Conservation (phyloP, 1,284 basidiomycete genomes). For the Farysia itapuensis region DNA sequence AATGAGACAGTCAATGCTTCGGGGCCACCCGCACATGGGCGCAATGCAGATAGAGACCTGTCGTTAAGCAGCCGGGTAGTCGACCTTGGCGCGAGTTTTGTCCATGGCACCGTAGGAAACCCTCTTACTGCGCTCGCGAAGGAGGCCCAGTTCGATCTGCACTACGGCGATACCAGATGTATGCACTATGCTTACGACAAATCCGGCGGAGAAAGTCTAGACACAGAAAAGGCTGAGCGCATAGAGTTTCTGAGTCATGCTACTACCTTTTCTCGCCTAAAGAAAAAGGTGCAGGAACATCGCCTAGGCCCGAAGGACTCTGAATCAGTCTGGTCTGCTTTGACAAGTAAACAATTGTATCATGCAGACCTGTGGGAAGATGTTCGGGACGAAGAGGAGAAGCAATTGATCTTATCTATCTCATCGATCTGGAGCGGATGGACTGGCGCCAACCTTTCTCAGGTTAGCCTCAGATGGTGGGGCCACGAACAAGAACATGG, state of each 20-base stretch:
- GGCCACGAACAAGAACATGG: conserved; percentile 9
- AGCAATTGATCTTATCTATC: not conserved
- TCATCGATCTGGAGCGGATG: conserved; percentile 9
- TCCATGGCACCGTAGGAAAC: conserved; percentile 9
- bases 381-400: conserved; percentile 1
- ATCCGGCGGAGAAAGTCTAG: not conserved
- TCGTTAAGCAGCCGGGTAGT: not conserved
- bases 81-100: conserved; percentile 8
- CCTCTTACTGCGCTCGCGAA: conserved; percentile 1
- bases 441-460: conserved; percentile 6
- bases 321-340: conserved; percentile 1
- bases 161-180: not conserved
- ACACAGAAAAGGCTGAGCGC: not conserved
- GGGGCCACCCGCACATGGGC: too few relatives aligned
- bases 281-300: not conserved
- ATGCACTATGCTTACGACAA: not conserved
- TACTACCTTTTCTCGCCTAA: conserved; percentile 2
- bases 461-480: conserved; percentile 9
- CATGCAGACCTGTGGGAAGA: conserved; percentile 1
- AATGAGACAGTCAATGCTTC: too few relatives aligned
- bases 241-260: conserved; percentile 1
- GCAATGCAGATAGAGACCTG: too few relatives aligned
- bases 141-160: not conserved
- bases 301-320: not conserved
- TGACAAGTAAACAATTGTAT: not conserved